Base-by-base conservation (phyloP, 2,329 filamentous ascomycete genomes). In the Nemania sp. region DNA sequence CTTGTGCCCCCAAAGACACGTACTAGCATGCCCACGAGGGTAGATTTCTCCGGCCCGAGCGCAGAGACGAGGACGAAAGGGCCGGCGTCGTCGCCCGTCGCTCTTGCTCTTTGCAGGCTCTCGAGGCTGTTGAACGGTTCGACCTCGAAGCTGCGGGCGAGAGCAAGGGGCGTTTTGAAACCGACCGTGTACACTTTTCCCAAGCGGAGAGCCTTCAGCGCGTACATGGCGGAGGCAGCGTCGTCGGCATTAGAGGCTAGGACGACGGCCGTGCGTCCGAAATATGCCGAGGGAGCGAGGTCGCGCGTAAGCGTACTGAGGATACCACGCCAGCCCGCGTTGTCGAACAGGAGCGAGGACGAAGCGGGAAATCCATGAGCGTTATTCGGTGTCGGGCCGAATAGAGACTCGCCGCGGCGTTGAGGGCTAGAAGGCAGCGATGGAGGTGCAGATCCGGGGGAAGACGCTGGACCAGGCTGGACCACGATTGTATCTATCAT, bases 321-420 rank as follows among this genome's bases (percentile, higher is more conserved):
- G 59, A 96, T 94, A 1, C 91, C 91, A 73, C 91, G 92, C 90
- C 91, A 95, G 13, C 87, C 87, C 11, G 90, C 89, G 67, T 96
- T 96, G 69, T 95, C 91, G 48, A 92, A 89, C 15, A 93, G 79
- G 42, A 94, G 83, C 5, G 79, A 78, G 0, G 82, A 81, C 54
- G 80, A 82, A 11, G 81, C 76, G 2, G 81, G 74, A 2, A 83
- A 68, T 2, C 77, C 77, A 2, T 69, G 50, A 29, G 64, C 35
- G 17, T 50, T 60, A 25, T 55, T 62, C 3, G 50, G 51, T 7
- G 59, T 47, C 12, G 55, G 35, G 25, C 47, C 48, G 17, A 65
- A 62, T 5, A 64, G 60, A 1, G 57, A 67, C 20, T 74, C 68
- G 46, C 71, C 72, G 32, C 77, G 74, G 29, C 75, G 77, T 1